These are phyloP conservation scores for Ostreobium quekettii DNA, from an alignment of 139 green algal species.

Conservation along the genomic window DNA sequence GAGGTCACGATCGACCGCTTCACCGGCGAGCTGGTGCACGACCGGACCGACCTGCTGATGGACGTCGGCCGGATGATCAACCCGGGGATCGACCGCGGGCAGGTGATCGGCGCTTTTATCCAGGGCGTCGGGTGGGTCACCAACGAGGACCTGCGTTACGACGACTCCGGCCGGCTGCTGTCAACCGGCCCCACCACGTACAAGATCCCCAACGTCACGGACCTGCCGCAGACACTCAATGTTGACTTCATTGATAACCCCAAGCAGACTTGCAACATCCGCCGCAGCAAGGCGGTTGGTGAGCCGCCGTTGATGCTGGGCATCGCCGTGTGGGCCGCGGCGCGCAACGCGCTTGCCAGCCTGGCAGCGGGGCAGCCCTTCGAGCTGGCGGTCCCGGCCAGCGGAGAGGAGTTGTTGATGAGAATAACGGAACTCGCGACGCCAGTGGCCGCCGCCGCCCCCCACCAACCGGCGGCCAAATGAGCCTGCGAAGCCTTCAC, in stretches of 20 bases:
- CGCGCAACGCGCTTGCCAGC: too few species aligned
- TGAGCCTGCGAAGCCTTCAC: too few species aligned
- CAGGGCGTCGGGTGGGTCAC: background rate
- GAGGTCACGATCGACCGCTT: background rate
- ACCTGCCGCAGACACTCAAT: background rate
- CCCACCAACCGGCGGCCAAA: too few species aligned
- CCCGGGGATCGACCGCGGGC: background rate
- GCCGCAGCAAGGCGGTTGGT: background rate
- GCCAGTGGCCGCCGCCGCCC: too few species aligned
- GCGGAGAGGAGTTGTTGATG: too few species aligned
- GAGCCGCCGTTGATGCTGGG: background rate
- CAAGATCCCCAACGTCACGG: background rate
- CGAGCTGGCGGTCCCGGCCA: too few species aligned
- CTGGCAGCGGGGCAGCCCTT: too few species aligned
- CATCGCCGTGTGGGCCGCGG: background rate
- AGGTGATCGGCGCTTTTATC: too few species aligned
- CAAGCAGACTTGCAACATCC: background rate
- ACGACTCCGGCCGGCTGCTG: background rate
- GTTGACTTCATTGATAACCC: slow-evolving; percentile 7
- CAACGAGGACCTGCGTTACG: background rate
- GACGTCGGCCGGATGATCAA: background rate
- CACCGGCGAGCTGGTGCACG: background rate
- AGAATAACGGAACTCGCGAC: too few species aligned
- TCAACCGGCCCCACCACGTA: background rate
- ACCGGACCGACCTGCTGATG: background rate